Base-by-base conservation (phyloP, 495 filamentous ascomycete species). In the Podospora tetraspora region DNA sequence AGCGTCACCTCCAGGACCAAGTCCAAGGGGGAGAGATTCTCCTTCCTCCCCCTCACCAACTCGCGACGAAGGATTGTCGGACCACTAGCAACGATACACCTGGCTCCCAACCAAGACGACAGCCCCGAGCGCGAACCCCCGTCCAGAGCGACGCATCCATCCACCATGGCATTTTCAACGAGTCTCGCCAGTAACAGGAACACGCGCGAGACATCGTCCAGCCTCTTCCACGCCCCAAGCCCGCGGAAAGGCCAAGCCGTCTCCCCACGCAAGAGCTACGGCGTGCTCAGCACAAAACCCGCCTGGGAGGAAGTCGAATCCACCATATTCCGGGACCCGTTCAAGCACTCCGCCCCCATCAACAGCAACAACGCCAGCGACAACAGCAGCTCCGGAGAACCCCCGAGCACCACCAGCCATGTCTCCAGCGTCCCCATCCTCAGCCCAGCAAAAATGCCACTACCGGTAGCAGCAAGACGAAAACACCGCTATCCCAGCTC, bases 191-290 rank as follows among this genome's bases (percentile, higher is more conserved):
- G 64, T n/a, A 68, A 16, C 34, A 16, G 6, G 34, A 43, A 66
- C 1, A 66, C 68, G 1, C 23, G 22, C 2, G 65, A 64, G 2
- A 56, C 58, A 16, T 19, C 23, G 0, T 66, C 72, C 4, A 70
- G 29, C 3, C 61, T 70, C 1, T 68, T 66, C 37, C 67, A 64
- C 59, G 16, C 66, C 12, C 11, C 43, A 12, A 70, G 61, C 52
- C 66, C 62, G 29, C 68, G 27, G 29, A 61, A 65, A 13, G 66
- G 66, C 43, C 62, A 66, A n/a, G 67, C 68, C 32, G 11, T 67
- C 3, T 59, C 71, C 23, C 57, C 66, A 13, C 65, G 71, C 37
- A 73, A 70, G 61, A 73, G 71, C 63, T 70, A 68, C 34, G 71
- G 68, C 22, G 61, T 56, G 2, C 30, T 73, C 10, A 59, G 64